Percentiles rank a stretch among this genome's conserved stretches.
phyloP scores from a whole-genome alignment of 2,329 filamentous ascomycete species.

The Trichoderma pleuroti region DNA sequence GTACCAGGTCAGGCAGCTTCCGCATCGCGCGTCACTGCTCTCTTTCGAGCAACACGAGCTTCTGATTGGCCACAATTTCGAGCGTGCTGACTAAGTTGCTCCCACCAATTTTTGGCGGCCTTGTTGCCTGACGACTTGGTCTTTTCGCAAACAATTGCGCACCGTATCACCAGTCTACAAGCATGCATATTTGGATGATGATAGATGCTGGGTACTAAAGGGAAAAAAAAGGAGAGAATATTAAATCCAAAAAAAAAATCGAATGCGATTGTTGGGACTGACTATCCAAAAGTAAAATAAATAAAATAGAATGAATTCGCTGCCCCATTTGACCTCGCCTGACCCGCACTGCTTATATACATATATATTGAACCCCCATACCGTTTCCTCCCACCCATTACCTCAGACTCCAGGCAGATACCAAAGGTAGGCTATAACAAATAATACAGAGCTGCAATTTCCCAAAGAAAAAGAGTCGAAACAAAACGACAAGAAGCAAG shows the following conservation, averaged over 20 bases:
- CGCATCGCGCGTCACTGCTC: conserved; percentile 40
- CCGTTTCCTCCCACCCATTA: neutral
- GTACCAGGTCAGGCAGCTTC: conserved; percentile 41
- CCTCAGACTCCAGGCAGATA: neutral
- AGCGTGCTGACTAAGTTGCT: neutral
- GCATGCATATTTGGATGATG: neutral
- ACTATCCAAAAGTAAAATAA: neutral
- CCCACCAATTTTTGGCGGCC: neutral
- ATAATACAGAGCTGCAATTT: neutral
- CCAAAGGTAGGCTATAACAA: neutral
- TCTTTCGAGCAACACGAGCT: neutral
- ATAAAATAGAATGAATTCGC: neutral
- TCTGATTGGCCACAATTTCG: neutral
- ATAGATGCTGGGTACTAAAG: neutral
- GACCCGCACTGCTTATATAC: conserved; percentile 1
- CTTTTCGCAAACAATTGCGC: neutral
- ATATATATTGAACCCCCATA: neutral
- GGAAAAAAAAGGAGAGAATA: neutral
- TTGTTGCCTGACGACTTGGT: conserved; percentile 7
- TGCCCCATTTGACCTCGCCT: neutral
- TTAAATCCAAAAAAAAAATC: neutral
- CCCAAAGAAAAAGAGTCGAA: neutral
- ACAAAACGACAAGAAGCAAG: neutral
- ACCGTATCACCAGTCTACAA: neutral
- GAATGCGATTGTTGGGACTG: neutral